Evolutionary conservation across 2,329 filamentous ascomycete genomes (phyloP).

Genomic region (Colletotrichum navitas): DNA sequence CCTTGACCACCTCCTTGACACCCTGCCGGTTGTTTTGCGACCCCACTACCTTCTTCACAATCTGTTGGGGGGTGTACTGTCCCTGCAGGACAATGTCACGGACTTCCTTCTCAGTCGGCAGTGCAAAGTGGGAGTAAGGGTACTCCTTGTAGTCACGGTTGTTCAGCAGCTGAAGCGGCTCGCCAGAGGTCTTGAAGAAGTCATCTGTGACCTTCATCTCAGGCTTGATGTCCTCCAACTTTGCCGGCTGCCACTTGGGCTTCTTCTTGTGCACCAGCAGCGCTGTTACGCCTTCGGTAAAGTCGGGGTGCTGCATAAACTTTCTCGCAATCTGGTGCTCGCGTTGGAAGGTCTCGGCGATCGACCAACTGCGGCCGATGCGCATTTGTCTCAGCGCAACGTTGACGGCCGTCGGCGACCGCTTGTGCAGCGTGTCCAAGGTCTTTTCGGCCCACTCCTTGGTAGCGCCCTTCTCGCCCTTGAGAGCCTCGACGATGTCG

Average conservation of each 20-base stretch:
- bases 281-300: slow-evolving; percentile 89
- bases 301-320: slow-evolving; percentile 94
- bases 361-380: slow-evolving; percentile 80
- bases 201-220: slow-evolving; percentile 67
- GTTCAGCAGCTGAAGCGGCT: slow-evolving; percentile 72
- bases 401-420: slow-evolving; percentile 88
- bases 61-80: slow-evolving; percentile 63
- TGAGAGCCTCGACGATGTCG: slow-evolving; percentile 78
- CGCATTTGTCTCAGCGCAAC: slow-evolving; percentile 89
- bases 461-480: slow-evolving; percentile 64
- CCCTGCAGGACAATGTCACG: slow-evolving; percentile 57
- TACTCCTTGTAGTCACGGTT: slow-evolving; percentile 77
- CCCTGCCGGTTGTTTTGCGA: slow-evolving; percentile 75
- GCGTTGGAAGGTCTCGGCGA: slow-evolving; percentile 84
- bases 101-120: slow-evolving; percentile 79
- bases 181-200: slow-evolving; percentile 73
- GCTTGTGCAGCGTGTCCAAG: slow-evolving; percentile 77
- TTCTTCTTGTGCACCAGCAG: slow-evolving; percentile 78
- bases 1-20: slow-evolving; percentile 74
- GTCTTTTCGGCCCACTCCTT: slow-evolving; percentile 84
- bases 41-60: slow-evolving; percentile 73
- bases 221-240: slow-evolving; percentile 74
- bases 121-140: slow-evolving; percentile 76
- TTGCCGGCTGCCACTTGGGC: slow-evolving; percentile 82
- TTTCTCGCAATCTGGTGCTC: slow-evolving; percentile 86